These are phyloP conservation scores for Rosa multiflora DNA, from an alignment of 306 rosid species.

Conservation along the genomic window DNA sequence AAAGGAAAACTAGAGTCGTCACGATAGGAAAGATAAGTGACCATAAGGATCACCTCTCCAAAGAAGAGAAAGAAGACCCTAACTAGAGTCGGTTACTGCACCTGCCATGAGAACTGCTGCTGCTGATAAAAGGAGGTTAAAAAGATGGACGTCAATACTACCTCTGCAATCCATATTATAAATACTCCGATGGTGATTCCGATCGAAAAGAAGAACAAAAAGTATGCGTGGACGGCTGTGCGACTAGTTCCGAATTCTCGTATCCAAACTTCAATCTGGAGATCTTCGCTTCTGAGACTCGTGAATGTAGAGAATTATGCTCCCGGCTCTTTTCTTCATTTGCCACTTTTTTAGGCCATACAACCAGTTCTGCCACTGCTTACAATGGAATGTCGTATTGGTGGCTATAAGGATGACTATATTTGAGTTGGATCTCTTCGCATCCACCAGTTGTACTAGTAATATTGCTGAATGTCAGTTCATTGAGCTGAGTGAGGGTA, in stretches of 20 bases:
- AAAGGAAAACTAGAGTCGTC: neutral
- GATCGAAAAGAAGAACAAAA: neutral
- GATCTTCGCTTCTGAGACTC: neutral
- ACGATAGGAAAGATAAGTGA: neutral
- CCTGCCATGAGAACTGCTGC: neutral
- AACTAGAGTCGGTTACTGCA: neutral
- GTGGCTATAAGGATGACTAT: no score
- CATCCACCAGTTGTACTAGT: neutral
- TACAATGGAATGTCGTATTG: no score
- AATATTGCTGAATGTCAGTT: no score
- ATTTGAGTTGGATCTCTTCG: neutral
- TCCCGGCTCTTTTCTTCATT: neutral
- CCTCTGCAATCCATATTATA: neutral
- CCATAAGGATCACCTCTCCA: neutral
- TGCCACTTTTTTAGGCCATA: neutral
- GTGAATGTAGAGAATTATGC: neutral
- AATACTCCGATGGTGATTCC: neutral
- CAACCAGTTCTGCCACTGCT: neutral
- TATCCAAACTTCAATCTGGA: neutral
- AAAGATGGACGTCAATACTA: neutral
- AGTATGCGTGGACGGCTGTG: neutral
- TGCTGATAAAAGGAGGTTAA: neutral
- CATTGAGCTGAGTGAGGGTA: neutral
- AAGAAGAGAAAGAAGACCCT: neutral
- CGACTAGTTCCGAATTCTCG: neutral